Evolutionary conservation across 2,329 filamentous ascomycete genomes (phyloP).

Genomic region (Parascedosporium putredinis): DNA sequence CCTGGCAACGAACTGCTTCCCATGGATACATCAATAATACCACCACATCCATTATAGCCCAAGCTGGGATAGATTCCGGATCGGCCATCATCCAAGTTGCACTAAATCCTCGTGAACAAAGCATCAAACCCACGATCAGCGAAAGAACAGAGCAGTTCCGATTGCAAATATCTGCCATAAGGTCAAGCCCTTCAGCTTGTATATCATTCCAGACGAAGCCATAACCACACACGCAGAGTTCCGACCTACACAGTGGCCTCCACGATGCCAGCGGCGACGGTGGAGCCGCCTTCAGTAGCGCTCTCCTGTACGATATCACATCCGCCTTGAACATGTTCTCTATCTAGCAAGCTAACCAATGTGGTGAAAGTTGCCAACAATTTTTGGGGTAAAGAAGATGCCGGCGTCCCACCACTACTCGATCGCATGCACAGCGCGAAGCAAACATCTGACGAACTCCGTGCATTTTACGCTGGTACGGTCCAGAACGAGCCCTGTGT

Average conservation of each 20-base stretch:
- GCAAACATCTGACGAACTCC: constrained; percentile 86
- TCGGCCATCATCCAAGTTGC: too few species aligned
- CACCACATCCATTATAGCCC: background rate
- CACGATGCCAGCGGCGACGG: constrained; percentile 48
- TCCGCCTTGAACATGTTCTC: background rate
- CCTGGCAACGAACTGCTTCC: background rate
- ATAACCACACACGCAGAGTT: too few species aligned
- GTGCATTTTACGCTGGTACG: constrained; percentile 76
- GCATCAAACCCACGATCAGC: too few species aligned
- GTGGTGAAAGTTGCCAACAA: constrained; percentile 79
- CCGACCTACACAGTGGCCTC: background rate
- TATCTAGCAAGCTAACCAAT: background rate
- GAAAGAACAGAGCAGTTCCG: too few species aligned
- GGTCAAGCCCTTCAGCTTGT: too few species aligned
- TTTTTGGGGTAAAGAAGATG: constrained; percentile 99
- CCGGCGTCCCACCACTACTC: constrained; percentile 80
- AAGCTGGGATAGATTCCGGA: too few species aligned
- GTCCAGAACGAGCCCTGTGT: constrained; percentile 7
- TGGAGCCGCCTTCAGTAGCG: constrained; percentile 54
- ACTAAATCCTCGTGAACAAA: background rate
- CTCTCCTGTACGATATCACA: constrained; percentile 48
- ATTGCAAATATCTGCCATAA: too few species aligned
- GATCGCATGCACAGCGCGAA: constrained; percentile 94
- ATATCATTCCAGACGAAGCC: too few species aligned
- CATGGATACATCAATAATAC: constrained; percentile 2